These are phyloP conservation scores for Pestalotiopsis sp. DNA, from an alignment of 2,329 filamentous ascomycete species.

Conservation along the genomic window DNA sequence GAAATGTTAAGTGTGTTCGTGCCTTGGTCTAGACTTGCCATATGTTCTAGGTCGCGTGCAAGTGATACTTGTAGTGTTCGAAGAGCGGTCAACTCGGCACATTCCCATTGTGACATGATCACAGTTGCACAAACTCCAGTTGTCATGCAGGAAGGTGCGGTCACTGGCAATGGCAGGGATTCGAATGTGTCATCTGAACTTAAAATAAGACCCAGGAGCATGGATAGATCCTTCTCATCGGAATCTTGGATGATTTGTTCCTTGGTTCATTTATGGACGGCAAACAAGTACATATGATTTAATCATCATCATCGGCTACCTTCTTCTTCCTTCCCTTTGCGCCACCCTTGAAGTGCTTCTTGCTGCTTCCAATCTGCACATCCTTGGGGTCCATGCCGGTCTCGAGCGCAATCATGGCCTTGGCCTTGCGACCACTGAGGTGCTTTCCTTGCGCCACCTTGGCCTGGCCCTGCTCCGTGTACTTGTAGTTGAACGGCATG, in stretches of 20 bases:
- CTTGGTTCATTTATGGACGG: not conserved
- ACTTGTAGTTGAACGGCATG: constrained; percentile 88
- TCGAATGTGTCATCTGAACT: too few species aligned
- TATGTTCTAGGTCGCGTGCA: too few species aligned
- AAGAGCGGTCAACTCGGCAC: too few species aligned
- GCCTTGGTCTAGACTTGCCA: too few species aligned
- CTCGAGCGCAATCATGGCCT: constrained; percentile 79
- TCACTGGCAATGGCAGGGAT: too few species aligned
- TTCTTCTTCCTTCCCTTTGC: constrained; percentile 63
- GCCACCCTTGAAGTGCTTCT: constrained; percentile 94
- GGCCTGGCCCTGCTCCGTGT: constrained; percentile 74
- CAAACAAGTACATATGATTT: not conserved
- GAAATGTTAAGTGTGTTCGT: too few species aligned
- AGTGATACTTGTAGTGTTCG: too few species aligned
- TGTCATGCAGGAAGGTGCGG: too few species aligned
- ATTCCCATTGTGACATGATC: too few species aligned
- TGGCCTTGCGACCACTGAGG: constrained; percentile 81
- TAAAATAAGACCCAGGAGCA: too few species aligned
- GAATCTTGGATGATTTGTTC: not conserved
- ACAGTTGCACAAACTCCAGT: too few species aligned
- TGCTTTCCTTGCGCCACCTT: constrained; percentile 59
- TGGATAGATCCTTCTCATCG: not conserved
- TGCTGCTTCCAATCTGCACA: constrained; percentile 64
- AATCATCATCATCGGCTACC: constrained; percentile 31
- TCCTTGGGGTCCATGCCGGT: constrained; percentile 84